Percentiles rank a stretch among this genome's conserved stretches.
These are phyloP conservation scores for Colletotrichum tanaceti DNA, from an alignment of 2,329 filamentous ascomycete species.

Conservation along the genomic window DNA sequence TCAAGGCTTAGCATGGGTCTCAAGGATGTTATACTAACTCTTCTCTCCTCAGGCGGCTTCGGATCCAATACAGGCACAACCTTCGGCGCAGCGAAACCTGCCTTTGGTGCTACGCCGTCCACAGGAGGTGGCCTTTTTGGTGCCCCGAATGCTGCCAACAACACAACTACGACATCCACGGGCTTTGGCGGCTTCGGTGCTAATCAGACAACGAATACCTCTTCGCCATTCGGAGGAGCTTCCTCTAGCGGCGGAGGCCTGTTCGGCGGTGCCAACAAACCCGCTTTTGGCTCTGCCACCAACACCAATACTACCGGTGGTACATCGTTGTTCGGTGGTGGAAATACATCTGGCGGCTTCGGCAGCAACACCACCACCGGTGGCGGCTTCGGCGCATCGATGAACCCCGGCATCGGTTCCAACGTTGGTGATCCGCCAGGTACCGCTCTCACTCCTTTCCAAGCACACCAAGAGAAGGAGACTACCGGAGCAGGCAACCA, in stretches of 20 bases:
- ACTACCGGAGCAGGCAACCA: constrained; percentile 62
- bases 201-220: constrained; percentile 47
- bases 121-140: constrained; percentile 61
- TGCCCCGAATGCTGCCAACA: constrained; percentile 49
- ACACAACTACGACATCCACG: constrained; percentile 49
- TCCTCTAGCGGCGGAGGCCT: constrained; percentile 51
- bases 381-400: constrained; percentile 56
- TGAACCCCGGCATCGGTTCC: constrained; percentile 63
- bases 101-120: constrained; percentile 41
- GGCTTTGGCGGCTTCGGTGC: constrained; percentile 57
- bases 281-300: constrained; percentile 60
- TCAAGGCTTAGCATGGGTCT: neutral
- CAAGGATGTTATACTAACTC: neutral
- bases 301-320: constrained; percentile 56
- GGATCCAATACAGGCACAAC: constrained; percentile 51
- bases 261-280: constrained; percentile 62
- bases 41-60: constrained; percentile 44
- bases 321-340: constrained; percentile 60
- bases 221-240: constrained; percentile 55
- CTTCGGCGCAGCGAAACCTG: constrained; percentile 51
- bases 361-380: constrained; percentile 52
- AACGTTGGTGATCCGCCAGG: constrained; percentile 72
- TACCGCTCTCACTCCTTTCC: constrained; percentile 76
- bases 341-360: constrained; percentile 50
- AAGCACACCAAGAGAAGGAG: constrained; percentile 80